phyloP scores from a whole-genome alignment of 106 monocot genomes.

The Phalaenopsis equestris region DNA sequence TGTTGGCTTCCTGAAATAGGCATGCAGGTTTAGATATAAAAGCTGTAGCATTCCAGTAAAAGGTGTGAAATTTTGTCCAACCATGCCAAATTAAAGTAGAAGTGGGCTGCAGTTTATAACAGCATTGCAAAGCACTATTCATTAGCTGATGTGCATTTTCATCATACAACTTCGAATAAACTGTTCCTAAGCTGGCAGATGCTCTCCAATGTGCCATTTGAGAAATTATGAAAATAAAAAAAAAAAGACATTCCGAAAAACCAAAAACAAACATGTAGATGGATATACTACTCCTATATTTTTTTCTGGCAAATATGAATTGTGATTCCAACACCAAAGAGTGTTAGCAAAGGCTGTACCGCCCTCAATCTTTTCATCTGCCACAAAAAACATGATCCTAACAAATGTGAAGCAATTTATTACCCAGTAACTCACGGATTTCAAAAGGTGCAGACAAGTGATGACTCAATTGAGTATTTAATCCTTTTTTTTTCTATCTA shows the following conservation, averaged over 20 bases:
- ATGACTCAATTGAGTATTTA: not conserved
- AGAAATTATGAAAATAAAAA: not conserved
- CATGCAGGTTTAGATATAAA: not conserved
- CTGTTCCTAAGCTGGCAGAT: not conserved
- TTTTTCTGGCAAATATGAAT: not conserved
- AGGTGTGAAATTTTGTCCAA: not conserved
- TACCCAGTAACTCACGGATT: not conserved
- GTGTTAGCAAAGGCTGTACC: not conserved
- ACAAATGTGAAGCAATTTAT: not conserved
- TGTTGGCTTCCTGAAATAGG: constrained; percentile 70
- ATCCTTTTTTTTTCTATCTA: not conserved
- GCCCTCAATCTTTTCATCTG: not conserved
- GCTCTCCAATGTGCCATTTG: not conserved
- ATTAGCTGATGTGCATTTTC: not conserved
- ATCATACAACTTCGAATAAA: not conserved
- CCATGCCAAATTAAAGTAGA: not conserved
- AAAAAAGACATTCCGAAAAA: not conserved
- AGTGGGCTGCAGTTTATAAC: not conserved
- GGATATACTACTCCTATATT: not conserved
- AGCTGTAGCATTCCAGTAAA: not conserved
- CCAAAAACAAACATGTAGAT: not conserved
- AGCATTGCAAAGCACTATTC: too few species aligned
- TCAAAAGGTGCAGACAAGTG: not conserved
- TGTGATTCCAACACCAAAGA: not conserved
- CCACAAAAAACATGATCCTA: not conserved